Evolutionary conservation across 2,329 filamentous ascomycete genomes (phyloP), one percentile per base, ranked within the genome.

Genomic region (Cytospora chrysosperma): DNA sequence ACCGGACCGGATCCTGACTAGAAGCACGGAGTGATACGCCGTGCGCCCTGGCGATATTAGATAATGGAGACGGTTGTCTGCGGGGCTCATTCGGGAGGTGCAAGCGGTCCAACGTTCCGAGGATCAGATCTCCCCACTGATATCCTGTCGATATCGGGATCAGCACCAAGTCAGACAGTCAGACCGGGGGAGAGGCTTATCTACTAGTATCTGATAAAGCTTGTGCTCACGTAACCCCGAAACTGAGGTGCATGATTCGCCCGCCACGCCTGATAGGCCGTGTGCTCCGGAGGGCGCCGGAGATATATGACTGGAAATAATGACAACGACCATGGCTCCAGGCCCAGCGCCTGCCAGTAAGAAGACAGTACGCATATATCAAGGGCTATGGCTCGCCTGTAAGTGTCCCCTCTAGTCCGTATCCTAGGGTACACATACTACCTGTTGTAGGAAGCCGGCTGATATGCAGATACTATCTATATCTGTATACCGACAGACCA

Each of bases 21-120:
- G 55, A 37, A 61, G 26, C 57, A 59, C 54, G 61, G 57, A 60
- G 53, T 64, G 61, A 66, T 61, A 66, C 51, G 63, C 63, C 56
- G 51, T 51, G 9, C 55, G 37, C 52, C 34, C 52, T 47, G 17
- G 37, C 21, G 49, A 49, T 56, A 56, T 50, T 52, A 32, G 53
- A 62, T 62, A 53, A 62, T 61, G 61, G 50, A 52, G 47, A 57
- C 30, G 26, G 43, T 34, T 13, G 30, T 27, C n/a, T 51, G 63
- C 56, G 56, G 60, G 54, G 56, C 60, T 40, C 40, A 30, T 56
- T 43, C 26, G 60, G 56, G 50, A 59, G 56, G 60, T 59, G 52
- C 52, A 60, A 54, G 47, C 59, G 43, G 52, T 53, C 32, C 37
- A 55, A 32, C 28, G 26, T 10, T 30, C 15, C 54, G 57, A 57